These are phyloP conservation scores for Athelia sp. DNA, from an alignment of 1,284 basidiomycete genomes.

Conservation along the genomic window DNA sequence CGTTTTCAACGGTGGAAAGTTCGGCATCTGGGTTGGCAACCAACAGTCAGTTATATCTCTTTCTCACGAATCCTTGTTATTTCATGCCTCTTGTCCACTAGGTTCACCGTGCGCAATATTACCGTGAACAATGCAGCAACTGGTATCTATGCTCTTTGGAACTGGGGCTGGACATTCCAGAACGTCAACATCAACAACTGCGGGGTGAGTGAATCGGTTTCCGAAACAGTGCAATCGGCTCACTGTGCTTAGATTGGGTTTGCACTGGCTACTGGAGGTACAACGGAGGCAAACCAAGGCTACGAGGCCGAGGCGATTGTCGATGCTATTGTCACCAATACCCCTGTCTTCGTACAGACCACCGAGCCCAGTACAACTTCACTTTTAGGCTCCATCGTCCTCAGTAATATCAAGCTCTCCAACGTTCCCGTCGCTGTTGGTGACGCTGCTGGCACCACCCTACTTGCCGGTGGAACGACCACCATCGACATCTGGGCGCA, in stretches of 20 bases:
- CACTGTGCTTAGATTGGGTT: constrained; percentile 34
- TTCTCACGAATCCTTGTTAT: neutral
- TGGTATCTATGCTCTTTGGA: constrained; percentile 35
- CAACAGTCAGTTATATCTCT: constrained; percentile 34
- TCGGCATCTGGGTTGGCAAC: constrained; percentile 44
- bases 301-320: constrained; percentile 36
- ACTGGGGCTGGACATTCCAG: constrained; percentile 65
- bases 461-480: constrained; percentile 48
- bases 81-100: constrained; percentile 23
- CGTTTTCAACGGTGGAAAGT: constrained; percentile 44
- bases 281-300: constrained; percentile 30
- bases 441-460: constrained; percentile 40
- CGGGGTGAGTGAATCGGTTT: constrained; percentile 25
- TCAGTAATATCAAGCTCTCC: constrained; percentile 32
- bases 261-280: constrained; percentile 44
- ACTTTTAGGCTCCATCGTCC: constrained; percentile 28
- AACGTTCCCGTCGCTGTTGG: constrained; percentile 41
- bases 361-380: neutral
- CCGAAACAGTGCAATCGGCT: too few relatives aligned
- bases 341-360: constrained; percentile 2
- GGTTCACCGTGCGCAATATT: constrained; percentile 49
- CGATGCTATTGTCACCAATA: constrained; percentile 32
- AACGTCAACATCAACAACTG: constrained; percentile 58
- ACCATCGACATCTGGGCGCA: constrained; percentile 68
- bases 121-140: constrained; percentile 44